Base-by-base conservation (phyloP, 148 eudicot species). In the Rhododendron griersonianum region DNA sequence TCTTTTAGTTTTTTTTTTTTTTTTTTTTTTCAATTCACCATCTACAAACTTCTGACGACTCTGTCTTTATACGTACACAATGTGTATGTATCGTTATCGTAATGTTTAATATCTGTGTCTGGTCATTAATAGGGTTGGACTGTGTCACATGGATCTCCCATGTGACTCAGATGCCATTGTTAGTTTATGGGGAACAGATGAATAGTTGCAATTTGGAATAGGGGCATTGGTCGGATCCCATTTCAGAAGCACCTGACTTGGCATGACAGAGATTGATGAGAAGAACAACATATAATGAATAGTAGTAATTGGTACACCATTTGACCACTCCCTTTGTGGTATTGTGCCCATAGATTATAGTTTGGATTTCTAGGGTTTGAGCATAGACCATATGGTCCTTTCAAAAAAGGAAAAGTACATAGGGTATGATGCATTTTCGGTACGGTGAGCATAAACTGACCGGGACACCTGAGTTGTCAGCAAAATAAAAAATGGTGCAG, bases 131-230 rank as follows among this genome's bases (percentile, higher is more conserved):
- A 1, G 4, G 57, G 16, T 47, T 28, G 8, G 39, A 10, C 6
- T 19, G 4, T 14, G 57, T 73, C 89, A 87, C 87, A 73, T 84
- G 89, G 87, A 78, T 18, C 37, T 16, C 45, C 28, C 87, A 81
- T 82, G 90, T 88, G 87, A 85, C 75, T 74, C 47, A 65, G 83
- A 83, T 88, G 90, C 81, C 63, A 82, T 82, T 85, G 74, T 78
- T 69, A 41, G 6, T 7, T 41, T 41, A 78, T 83, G 81, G 86
- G 83, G 7, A 85, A 53, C 87, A 83, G 71, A 83, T 53, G 53
- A 76, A 85, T 37, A 47, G 78, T 57, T 39, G 47, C 23, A 55
- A 15, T 85, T 47, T 78, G 85, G 89, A 23, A 81, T 10, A 28
- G 78, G 87, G 80, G 47, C 83, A 77, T 63, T 85, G 82, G 83